phyloP scores from a whole-genome alignment of 768 basidiomycete species.

The Mycena kentingensis region DNA sequence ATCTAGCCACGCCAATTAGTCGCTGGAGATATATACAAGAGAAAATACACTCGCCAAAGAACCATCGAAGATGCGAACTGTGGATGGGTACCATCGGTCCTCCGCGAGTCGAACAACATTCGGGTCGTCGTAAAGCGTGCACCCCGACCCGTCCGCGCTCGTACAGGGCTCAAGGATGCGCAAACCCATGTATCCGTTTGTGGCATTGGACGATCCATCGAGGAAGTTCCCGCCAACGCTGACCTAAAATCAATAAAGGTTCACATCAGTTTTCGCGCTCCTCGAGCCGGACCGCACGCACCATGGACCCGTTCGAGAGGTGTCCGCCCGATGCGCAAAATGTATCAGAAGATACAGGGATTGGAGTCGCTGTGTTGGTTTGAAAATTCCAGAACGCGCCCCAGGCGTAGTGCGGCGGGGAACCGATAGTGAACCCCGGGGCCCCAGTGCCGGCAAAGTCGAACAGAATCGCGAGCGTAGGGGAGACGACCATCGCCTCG shows the following conservation, averaged over 20 bases:
- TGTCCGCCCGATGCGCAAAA: constrained; percentile 36
- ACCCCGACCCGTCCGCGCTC: constrained; percentile 25
- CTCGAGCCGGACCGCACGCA: constrained; percentile 3
- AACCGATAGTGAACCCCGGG: constrained; percentile 31
- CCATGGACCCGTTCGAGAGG: constrained; percentile 37
- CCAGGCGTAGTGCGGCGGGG: constrained; percentile 30
- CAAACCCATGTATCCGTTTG: constrained; percentile 22
- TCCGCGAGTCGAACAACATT: constrained; percentile 25
- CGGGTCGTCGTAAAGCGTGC: constrained; percentile 32
- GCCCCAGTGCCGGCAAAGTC: constrained; percentile 7
- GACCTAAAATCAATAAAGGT: constrained; percentile 4
- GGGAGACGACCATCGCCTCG: constrained; percentile 30
- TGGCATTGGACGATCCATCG: background rate
- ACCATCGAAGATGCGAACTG: constrained; percentile 32
- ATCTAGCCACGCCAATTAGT: constrained; percentile 34
- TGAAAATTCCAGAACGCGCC: constrained; percentile 28
- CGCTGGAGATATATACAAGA: background rate
- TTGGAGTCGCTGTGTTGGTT: constrained; percentile 22
- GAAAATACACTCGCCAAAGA: constrained; percentile 15
- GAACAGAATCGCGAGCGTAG: constrained; percentile 28
- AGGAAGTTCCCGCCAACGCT: constrained; percentile 16
- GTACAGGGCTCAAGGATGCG: constrained; percentile 34
- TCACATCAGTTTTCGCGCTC: background rate
- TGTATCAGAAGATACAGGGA: constrained; percentile 31
- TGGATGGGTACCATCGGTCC: constrained; percentile 33